Evolutionary conservation across 805 yeast species (phyloP).

Genomic region (Yueomyces sinensis): DNA sequence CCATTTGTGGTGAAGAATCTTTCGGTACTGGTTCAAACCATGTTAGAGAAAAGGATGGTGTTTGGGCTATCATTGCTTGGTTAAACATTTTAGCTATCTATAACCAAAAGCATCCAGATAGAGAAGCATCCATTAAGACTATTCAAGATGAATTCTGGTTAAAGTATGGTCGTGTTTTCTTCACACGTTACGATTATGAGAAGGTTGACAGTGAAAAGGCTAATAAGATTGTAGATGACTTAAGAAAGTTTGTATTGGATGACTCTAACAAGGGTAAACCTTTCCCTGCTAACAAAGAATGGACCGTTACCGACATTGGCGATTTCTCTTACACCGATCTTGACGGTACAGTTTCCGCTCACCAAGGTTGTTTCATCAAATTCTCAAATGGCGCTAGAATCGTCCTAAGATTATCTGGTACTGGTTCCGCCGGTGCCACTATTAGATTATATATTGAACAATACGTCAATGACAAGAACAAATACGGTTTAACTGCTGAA

Average conservation of each 20-base stretch:
- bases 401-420: constrained; percentile 86
- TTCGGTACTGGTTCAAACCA: constrained; percentile 98
- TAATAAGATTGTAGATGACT: constrained; percentile 42
- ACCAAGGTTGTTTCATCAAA: constrained; percentile 85
- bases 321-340: constrained; percentile 90
- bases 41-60: constrained; percentile 93
- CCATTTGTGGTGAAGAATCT: constrained; percentile 97
- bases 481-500: constrained; percentile 42
- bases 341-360: constrained; percentile 78
- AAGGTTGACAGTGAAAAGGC: constrained; percentile 71
- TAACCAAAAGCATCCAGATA: constrained; percentile 43
- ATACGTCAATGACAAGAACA: constrained; percentile 49
- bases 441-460: constrained; percentile 86
- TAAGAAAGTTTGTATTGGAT: constrained; percentile 29
- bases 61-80: constrained; percentile 98
- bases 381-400: constrained; percentile 74
- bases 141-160: constrained; percentile 84
- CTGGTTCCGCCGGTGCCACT: constrained; percentile 97
- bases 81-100: constrained; percentile 85
- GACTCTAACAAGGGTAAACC: constrained; percentile 36
- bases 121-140: constrained; percentile 53
- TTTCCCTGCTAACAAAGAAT: constrained; percentile 31
- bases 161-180: constrained; percentile 89
- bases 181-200: constrained; percentile 95
- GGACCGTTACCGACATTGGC: constrained; percentile 60